Evolutionary conservation across 345 rosid species (phyloP).

Genomic region (Hypericum androsaemum): DNA sequence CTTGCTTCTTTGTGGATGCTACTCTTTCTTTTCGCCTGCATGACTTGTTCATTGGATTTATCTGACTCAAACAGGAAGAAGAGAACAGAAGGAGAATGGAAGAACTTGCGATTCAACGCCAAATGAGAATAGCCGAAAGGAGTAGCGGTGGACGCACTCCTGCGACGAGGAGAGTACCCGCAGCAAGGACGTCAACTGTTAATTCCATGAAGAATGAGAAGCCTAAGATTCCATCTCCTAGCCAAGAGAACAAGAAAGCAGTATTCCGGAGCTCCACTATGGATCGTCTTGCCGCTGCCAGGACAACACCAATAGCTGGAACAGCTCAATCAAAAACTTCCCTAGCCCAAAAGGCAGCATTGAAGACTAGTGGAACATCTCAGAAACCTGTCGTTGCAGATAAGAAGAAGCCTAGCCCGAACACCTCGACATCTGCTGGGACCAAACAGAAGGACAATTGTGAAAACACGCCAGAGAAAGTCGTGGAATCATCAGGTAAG

Average conservation of each 20-base stretch:
- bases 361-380: conserved; percentile 29
- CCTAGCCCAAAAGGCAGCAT: conserved; percentile 35
- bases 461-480: conserved; percentile 18
- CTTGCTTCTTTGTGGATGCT: background rate
- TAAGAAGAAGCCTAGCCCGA: conserved; percentile 27
- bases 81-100: conserved; percentile 70
- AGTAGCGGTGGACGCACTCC: conserved; percentile 37
- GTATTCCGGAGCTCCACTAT: conserved; percentile 73
- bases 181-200: conserved; percentile 21
- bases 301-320: conserved; percentile 36
- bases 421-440: conserved; percentile 27
- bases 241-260: conserved; percentile 36
- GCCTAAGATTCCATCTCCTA: conserved; percentile 24
- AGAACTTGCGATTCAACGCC: conserved; percentile 62
- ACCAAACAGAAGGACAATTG: conserved; percentile 31
- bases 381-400: conserved; percentile 27
- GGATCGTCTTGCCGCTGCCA: conserved; percentile 72
- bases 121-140: conserved; percentile 91
- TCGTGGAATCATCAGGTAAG: conserved; percentile 15
- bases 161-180: conserved; percentile 29
- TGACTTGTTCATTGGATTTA: background rate
- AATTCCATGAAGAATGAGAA: conserved; percentile 27
- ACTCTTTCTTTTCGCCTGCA: background rate
- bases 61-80: conserved; percentile 55
- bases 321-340: conserved; percentile 27